phyloP scores from a whole-genome alignment of 495 filamentous ascomycete species.

The Penicillium fimorum region DNA sequence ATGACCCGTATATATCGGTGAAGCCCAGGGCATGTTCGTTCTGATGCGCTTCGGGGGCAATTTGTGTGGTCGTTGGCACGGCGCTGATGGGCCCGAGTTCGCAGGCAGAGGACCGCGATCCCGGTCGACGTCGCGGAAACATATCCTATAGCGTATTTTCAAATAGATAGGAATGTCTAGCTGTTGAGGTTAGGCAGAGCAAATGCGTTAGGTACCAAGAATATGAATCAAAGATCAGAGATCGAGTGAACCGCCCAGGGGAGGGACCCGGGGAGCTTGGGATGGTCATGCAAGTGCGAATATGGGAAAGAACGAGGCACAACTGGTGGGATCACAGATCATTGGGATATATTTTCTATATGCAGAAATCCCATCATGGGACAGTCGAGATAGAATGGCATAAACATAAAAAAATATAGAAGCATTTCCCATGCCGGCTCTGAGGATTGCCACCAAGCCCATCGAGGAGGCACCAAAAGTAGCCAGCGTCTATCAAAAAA shows the following conservation, averaged over 20 bases:
- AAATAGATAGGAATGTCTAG: neutral
- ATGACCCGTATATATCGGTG: slow-evolving; percentile 52
- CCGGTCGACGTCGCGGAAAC: slow-evolving; percentile 1
- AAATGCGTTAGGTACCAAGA: neutral
- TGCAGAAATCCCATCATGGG: slow-evolving; percentile 28
- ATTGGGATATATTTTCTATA: slow-evolving; percentile 31
- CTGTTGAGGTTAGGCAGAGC: neutral
- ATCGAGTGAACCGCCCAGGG: neutral
- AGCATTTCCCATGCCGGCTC: slow-evolving; percentile 22
- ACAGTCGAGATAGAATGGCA: slow-evolving; percentile 16
- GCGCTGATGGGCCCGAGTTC: neutral
- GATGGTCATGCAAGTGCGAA: neutral
- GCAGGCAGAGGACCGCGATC: neutral
- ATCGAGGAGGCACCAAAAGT: slow-evolving; percentile 11
- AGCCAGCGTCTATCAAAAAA: slow-evolving; percentile 21
- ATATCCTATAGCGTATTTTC: neutral
- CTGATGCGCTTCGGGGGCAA: neutral
- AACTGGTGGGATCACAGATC: slow-evolving; percentile 11
- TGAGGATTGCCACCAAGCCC: slow-evolving; percentile 21
- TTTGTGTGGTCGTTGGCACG: neutral
- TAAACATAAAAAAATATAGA: slow-evolving; percentile 16
- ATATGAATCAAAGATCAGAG: neutral
- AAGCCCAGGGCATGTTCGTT: slow-evolving; percentile 16
- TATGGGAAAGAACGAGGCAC: slow-evolving; percentile 11
- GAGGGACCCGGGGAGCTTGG: neutral